Evolutionary conservation across 345 rosid genomes (phyloP).

Genomic region (Crucihimalaya himalaica): DNA sequence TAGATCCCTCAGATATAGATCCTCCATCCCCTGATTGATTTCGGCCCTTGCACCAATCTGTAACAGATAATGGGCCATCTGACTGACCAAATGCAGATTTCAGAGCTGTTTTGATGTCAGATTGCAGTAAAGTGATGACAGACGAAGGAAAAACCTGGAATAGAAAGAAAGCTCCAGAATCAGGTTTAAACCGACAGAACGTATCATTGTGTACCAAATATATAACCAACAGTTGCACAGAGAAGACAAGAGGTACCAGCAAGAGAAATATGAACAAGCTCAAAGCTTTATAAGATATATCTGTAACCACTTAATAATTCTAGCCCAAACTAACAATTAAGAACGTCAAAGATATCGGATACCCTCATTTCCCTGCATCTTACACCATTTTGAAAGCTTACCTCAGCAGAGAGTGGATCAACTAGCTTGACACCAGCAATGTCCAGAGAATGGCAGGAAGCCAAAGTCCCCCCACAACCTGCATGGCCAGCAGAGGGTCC

Average conservation of each 20-base stretch:
- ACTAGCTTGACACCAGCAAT: slow-evolving; percentile 89
- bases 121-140: slow-evolving; percentile 78
- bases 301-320: slow-evolving; percentile 1
- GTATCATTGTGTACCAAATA: not conserved
- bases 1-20: slow-evolving; percentile 68
- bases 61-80: slow-evolving; percentile 89
- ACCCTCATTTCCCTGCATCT: slow-evolving; percentile 16
- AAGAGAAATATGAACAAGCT: slow-evolving; percentile 17
- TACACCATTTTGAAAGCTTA: slow-evolving; percentile 46
- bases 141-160: slow-evolving; percentile 83
- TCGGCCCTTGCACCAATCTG: slow-evolving; percentile 97
- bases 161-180: slow-evolving; percentile 27
- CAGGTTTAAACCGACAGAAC: slow-evolving; percentile 9
- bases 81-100: slow-evolving; percentile 80
- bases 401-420: slow-evolving; percentile 97
- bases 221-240: slow-evolving; percentile 5
- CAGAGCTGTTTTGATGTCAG: slow-evolving; percentile 85
- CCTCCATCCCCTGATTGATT: slow-evolving; percentile 61
- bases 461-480: slow-evolving; percentile 96
- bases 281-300: slow-evolving; percentile 6
- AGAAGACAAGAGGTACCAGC: slow-evolving; percentile 5
- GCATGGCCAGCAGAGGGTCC: slow-evolving; percentile 97
- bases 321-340: slow-evolving; percentile 3
- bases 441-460: slow-evolving; percentile 94
- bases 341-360: slow-evolving; percentile 6